These are phyloP conservation scores for Hypoxylon subgilvum DNA, from an alignment of 495 filamentous ascomycete genomes.

Conservation along the genomic window DNA sequence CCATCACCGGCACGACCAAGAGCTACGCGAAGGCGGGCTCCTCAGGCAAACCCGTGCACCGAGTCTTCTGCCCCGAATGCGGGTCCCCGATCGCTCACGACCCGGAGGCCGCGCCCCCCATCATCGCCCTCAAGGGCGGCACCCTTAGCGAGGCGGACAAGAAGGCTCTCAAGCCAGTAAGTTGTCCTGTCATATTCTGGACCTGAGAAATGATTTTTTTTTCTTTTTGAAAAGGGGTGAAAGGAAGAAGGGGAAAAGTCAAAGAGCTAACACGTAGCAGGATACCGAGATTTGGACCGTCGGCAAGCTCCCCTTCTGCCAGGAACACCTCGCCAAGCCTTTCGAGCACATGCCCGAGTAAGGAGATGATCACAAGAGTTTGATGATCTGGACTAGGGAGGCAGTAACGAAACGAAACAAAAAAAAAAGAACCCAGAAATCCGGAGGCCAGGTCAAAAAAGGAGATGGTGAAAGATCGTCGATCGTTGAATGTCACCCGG, in stretches of 20 bases:
- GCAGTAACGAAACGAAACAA: neutral
- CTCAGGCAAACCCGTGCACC: constrained; percentile 66
- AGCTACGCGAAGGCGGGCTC: constrained; percentile 61
- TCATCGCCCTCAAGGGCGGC: constrained; percentile 73
- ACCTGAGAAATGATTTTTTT: neutral
- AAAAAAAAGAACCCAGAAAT: neutral
- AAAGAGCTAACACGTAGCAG: constrained; percentile 37
- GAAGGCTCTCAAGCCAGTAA: constrained; percentile 70
- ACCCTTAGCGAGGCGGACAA: constrained; percentile 66
- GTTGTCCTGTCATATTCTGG: constrained; percentile 14
- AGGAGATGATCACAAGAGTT: constrained; percentile 5
- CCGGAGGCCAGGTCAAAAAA: too few species aligned
- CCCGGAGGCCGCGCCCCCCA: constrained; percentile 68
- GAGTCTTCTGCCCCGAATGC: constrained; percentile 72
- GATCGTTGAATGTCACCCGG: too few species aligned
- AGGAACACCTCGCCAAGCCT: constrained; percentile 65
- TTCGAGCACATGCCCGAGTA: constrained; percentile 68
- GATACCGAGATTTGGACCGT: constrained; percentile 73
- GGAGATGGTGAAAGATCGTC: too few species aligned
- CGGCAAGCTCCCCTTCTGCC: constrained; percentile 71
- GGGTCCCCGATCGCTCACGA: constrained; percentile 73
- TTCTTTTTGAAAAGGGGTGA: neutral
- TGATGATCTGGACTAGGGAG: neutral
- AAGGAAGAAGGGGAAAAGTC: neutral
- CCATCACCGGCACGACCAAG: constrained; percentile 67